Base-by-base conservation (phyloP, 2,329 filamentous ascomycete species). In the Sporothrix luriei region DNA sequence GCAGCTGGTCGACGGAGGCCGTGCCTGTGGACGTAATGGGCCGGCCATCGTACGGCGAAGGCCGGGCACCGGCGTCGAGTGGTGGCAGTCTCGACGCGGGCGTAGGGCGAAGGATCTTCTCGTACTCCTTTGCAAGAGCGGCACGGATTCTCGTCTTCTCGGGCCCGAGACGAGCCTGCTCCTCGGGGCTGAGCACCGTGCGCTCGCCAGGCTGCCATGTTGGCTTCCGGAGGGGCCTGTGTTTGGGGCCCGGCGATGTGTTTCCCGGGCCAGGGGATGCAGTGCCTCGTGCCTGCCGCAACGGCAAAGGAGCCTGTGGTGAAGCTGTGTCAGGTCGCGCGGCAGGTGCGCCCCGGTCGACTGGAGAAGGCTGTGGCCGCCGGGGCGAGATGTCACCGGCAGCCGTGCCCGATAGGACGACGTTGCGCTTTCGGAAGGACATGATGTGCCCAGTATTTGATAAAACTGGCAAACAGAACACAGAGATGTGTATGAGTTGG, bases 21-120 rank as follows among this genome's bases (percentile, higher is more conserved):
- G 93, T 94, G 26, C 95, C 95, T 0, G 95, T 98, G 0, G 95
- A 99, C 2, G 91, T 98, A 9, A 92, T 97, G 49, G 89, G 85
- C 62, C 93, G 89, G 69, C 94, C 94, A 77, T 97, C 94, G 43
- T 97, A 82, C 61, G 94, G 92, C 14, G 95, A 99, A 19, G 94
- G 92, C 65, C 94, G 88, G 26, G 93, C 85, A 24, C 85, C 86
- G 0, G 80, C 78, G 2, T 80, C 75, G 51, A 82, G 79, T 24
- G 78, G 76, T 2, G 46, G 64, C 24, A 51, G n/a, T 29, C 21
- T 38, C 2, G 46, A 16, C 21, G 66, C 26, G 0, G 55, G 14
- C 7, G 48, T 61, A 0, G 55, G 21, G 10, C 19, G 24, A 14
- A 43, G 64, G 14, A 69, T 59, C 48, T 52, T 14, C 54, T 61